These are phyloP conservation scores for Limnomonas spitsbergensis DNA, from an alignment of 139 green algal species.

Conservation along the genomic window DNA sequence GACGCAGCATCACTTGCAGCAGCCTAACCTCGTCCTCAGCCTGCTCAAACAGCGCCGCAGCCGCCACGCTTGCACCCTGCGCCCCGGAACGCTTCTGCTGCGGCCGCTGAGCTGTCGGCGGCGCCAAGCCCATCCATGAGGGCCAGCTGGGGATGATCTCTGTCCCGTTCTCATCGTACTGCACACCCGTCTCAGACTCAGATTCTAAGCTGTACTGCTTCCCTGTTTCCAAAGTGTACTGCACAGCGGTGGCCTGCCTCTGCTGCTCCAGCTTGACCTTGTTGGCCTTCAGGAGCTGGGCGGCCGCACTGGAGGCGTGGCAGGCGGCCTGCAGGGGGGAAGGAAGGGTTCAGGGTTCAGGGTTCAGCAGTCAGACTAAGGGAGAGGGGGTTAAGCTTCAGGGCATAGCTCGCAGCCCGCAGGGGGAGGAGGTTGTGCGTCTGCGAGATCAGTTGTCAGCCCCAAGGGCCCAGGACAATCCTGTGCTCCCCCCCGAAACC, in stretches of 20 bases:
- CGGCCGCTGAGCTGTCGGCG: not conserved
- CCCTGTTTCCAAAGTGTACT: no score
- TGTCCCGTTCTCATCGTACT: not conserved
- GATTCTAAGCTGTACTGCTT: not conserved
- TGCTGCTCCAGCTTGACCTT: not conserved
- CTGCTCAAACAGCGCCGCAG: not conserved
- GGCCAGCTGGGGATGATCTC: not conserved
- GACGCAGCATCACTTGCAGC: constrained; percentile 3
- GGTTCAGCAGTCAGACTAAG: no score
- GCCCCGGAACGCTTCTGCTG: not conserved
- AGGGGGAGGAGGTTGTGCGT: no score
- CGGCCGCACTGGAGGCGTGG: not conserved
- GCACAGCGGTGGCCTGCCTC: not conserved
- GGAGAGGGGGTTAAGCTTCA: no score
- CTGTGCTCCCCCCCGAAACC: no score
- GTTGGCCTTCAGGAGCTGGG: not conserved
- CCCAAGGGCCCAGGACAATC: no score
- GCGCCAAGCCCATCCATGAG: not conserved
- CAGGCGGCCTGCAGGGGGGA: not conserved
- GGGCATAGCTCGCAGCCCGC: no score
- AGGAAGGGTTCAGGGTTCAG: no score
- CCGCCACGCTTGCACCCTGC: not conserved
- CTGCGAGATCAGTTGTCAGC: no score
- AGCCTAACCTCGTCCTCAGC: not conserved
- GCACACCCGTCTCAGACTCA: not conserved